phyloP scores from a whole-genome alignment of 768 basidiomycete species.

The Pulveroboletus sp. region DNA sequence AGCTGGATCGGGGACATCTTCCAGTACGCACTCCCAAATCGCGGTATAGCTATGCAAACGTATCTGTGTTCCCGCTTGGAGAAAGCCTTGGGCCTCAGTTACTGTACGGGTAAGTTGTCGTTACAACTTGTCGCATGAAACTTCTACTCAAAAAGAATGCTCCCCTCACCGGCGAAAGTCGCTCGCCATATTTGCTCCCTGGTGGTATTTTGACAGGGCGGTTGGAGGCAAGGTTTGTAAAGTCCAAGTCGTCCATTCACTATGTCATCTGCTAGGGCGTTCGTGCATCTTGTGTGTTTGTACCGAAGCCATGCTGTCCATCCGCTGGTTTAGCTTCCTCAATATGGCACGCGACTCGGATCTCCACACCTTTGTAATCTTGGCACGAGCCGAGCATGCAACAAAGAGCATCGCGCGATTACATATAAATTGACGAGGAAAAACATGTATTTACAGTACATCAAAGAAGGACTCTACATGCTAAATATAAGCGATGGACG shows the following conservation, averaged over 20 bases:
- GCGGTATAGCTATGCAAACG: constrained; percentile 11
- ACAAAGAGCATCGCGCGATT: too few species aligned
- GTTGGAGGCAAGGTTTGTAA: constrained; percentile 12
- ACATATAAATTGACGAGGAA: too few species aligned
- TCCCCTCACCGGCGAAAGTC: neutral
- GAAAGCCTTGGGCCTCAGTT: neutral
- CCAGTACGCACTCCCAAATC: constrained; percentile 7
- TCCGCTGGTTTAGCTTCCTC: too few species aligned
- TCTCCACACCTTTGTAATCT: too few species aligned
- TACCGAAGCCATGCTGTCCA: too few species aligned
- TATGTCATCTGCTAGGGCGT: constrained; percentile 17
- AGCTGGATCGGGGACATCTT: neutral
- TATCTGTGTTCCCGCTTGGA: constrained; percentile 1
- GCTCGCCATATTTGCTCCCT: constrained; percentile 10
- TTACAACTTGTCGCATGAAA: neutral
- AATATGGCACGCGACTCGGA: too few species aligned
- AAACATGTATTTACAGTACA: too few species aligned
- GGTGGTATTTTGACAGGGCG: constrained; percentile 18
- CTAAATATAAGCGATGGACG: too few species aligned
- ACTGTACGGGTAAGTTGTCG: constrained; percentile 8
- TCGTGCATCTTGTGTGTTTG: too few species aligned
- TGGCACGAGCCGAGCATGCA: too few species aligned
- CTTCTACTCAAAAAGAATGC: neutral
- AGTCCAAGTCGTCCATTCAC: constrained; percentile 4
- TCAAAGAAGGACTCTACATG: too few species aligned